Base-by-base conservation (phyloP, 768 basidiomycete genomes). In the Lactifluus pinguis region DNA sequence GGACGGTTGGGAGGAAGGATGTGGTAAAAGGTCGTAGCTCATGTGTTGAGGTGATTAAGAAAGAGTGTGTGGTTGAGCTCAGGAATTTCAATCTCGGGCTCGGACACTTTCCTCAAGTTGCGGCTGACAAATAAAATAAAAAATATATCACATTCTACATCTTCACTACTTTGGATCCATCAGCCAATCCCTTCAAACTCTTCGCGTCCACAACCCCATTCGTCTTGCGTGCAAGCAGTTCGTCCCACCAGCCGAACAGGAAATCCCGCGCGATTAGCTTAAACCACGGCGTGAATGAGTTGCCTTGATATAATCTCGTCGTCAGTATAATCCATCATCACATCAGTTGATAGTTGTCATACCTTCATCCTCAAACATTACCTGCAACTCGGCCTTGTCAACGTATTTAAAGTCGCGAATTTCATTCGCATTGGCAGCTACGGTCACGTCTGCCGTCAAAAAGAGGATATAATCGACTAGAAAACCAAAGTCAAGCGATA, bases 161-260 rank as follows among this genome's bases (percentile, higher is more conserved):
- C 73, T 80, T 84, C 63, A 92, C 72, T 7, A 94, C 88, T 69
- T 82, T 85, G 57, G 78, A 81, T 10, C 86, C 86, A 65, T 92
- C 88, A 6, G 79, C 87, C 19, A 89, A 66, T 4, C 83, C 87
- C 8, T 72, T 78, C 5, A 89, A 76, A 65, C 77, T 84, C 68
- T 84, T 81, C 1, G 87, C 87, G n/a, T 68, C 49, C 10, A 92
- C 77, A 25, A 79, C 76, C 8, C 87, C 89, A 17, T 83, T 68
- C 13, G 61, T 76, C 70, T 77, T 83, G 41, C 89, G 84, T 56
- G 75, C 76, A 63, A 87, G 69, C 47, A 99, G 83, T 62, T 89
- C 86, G 69, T 97, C 93, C 97, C 97, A 99, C 97, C 97, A 99
- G 25, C 90, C 92, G 70, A 95, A 98, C 47, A 99, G 79, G 74